Percentiles rank a stretch among this genome's conserved stretches.
These are phyloP conservation scores for Thelephora ganbajun DNA, from an alignment of 768 basidiomycete species.

Conservation along the genomic window DNA sequence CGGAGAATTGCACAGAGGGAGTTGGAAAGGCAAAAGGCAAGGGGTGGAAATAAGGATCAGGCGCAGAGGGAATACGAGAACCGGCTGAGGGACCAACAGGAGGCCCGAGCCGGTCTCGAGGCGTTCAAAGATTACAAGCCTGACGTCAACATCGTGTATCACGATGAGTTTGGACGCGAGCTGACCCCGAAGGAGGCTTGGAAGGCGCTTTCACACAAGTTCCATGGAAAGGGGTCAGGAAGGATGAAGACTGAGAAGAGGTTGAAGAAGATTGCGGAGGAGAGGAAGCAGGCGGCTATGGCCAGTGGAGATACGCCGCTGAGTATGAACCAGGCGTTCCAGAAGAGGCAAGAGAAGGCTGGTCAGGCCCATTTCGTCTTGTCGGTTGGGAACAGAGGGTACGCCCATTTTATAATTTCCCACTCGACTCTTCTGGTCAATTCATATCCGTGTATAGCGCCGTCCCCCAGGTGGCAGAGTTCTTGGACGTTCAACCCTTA, in stretches of 20 bases:
- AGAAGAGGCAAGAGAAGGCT: constrained; percentile 82
- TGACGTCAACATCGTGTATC: constrained; percentile 90
- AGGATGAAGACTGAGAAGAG: constrained; percentile 96
- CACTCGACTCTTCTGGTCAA: constrained; percentile 5
- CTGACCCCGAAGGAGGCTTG: constrained; percentile 93
- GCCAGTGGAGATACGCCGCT: constrained; percentile 89
- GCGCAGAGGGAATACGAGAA: constrained; percentile 93
- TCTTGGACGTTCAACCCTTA: constrained; percentile 67
- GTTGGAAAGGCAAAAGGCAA: constrained; percentile 57
- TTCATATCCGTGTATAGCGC: constrained; percentile 33
- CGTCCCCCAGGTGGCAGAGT: constrained; percentile 74
- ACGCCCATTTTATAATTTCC: constrained; percentile 15
- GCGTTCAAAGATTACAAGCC: constrained; percentile 92
- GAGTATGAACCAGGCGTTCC: constrained; percentile 91
- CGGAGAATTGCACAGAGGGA: constrained; percentile 66
- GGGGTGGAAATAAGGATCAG: constrained; percentile 82
- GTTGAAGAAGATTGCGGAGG: constrained; percentile 93
- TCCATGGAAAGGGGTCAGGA: constrained; percentile 96
- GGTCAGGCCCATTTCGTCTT: constrained; percentile 95
- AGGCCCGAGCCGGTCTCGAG: constrained; percentile 69
- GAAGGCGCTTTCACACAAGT: constrained; percentile 95
- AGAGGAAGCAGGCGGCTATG: constrained; percentile 91
- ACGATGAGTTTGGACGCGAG: constrained; percentile 86
- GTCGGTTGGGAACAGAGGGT: constrained; percentile 90
- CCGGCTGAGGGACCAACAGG: constrained; percentile 79